Evolutionary conservation across 148 eudicot species (phyloP), one percentile per base, ranked within the genome.

Genomic region (Nepenthes gracilis): DNA sequence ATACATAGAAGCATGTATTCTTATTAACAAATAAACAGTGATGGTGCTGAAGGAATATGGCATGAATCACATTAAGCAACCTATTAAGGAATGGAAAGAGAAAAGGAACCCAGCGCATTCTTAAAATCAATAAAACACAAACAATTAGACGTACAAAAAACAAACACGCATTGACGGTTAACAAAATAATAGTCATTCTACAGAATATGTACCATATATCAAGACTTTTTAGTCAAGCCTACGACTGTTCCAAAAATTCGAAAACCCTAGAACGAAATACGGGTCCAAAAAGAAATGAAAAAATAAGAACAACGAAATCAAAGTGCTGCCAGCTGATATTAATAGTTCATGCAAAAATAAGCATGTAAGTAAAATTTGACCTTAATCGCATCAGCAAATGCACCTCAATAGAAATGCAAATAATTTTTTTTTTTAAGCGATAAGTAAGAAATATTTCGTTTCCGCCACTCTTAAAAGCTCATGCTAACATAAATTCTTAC

Each of bases 401-500:
- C 61, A 14, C 23, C 5, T 52, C 47, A 66, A 66, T 3, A 7
- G 48, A 38, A 13, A 54, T 23, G 48, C 12, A 2, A 4, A 47
- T 34, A 23, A 23, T 23, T 23, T 23, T 23, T 23, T 23, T 23
- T 23, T 23, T 7, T 14, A 48, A 54, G 54, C 51, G 48, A 37
- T 47, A 37, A 58, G 6, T 33, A 4, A 14, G 12, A 11, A 38
- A 58, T 1, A 33, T 0, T 34, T 47, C 9, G 57, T 70, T 75
- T 74, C 74, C 74, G 68, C 78, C 78, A 75, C 58, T 61, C 38
- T 47, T 15, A 33, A 53, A 55, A 55, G 78, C 55, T 37, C 12
- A 62, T 12, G 66, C 59, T 43, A 62, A 55, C 65, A 66, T 6
- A 33, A 9, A 55, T 52, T n/a, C 3, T 4, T 35, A 33, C 9